Percentiles rank a stretch among this genome's conserved stretches.
phyloP scores from a whole-genome alignment of 2,329 filamentous ascomycete species.

The Geosmithia morbida region DNA sequence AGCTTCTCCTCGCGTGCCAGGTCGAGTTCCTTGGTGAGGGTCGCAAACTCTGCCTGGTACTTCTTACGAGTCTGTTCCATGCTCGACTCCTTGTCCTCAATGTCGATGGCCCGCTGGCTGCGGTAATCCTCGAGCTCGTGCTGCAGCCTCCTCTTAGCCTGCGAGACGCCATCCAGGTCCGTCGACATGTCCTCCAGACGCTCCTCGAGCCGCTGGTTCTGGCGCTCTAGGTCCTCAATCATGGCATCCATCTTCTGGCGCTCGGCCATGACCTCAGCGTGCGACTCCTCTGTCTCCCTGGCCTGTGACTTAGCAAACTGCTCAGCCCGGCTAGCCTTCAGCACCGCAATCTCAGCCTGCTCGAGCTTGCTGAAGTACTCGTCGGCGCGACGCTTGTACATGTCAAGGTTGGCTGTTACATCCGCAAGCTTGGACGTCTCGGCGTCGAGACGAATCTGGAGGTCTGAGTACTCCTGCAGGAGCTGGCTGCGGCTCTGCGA shows the following conservation, averaged over 20 bases:
- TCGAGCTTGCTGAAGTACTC: constrained; percentile 97
- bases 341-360: constrained; percentile 87
- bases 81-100: constrained; percentile 90
- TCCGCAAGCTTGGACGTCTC: constrained; percentile 78
- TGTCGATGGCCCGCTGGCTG: constrained; percentile 85
- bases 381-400: constrained; percentile 87
- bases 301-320: constrained; percentile 87
- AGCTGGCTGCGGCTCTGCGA: constrained; percentile 76
- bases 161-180: constrained; percentile 70
- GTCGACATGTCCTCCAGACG: constrained; percentile 83
- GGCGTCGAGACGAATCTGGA: constrained; percentile 84
- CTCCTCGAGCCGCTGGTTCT: constrained; percentile 82
- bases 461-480: constrained; percentile 80
- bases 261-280: constrained; percentile 80
- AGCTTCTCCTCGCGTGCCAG: constrained; percentile 79
- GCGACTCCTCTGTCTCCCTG: constrained; percentile 82
- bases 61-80: constrained; percentile 97
- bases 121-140: constrained; percentile 97
- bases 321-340: constrained; percentile 83
- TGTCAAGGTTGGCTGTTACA: constrained; percentile 64
- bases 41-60: constrained; percentile 86
- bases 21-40: constrained; percentile 82
- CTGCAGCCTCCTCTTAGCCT: constrained; percentile 87
- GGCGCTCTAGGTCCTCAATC: constrained; percentile 80
- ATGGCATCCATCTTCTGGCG: constrained; percentile 77